Evolutionary conservation across 2,329 filamentous ascomycete genomes (phyloP).

Genomic region (Stagonosporopsis cucurbitacearum): DNA sequence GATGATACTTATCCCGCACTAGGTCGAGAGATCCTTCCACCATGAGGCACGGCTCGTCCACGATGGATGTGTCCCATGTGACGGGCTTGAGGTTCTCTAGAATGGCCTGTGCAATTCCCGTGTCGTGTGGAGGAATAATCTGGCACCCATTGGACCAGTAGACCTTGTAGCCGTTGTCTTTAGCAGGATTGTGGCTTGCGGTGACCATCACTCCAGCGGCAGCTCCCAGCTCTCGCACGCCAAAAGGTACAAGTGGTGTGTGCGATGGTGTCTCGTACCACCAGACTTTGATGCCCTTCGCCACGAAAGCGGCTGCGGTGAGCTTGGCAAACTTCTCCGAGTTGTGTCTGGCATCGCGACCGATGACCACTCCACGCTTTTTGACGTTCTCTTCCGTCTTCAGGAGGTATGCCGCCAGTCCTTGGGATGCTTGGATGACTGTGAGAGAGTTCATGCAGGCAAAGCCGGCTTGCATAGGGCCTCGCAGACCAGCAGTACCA

Average conservation of each 20-base stretch:
- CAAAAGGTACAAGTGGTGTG: constrained; percentile 69
- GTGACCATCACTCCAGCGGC: constrained; percentile 70
- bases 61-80: constrained; percentile 55
- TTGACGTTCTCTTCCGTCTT: constrained; percentile 52
- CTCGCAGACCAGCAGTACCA: constrained; percentile 67
- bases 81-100: constrained; percentile 60
- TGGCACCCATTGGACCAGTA: constrained; percentile 71
- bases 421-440: constrained; percentile 69
- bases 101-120: constrained; percentile 64
- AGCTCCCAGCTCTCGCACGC: constrained; percentile 60
- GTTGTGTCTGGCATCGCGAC: constrained; percentile 68
- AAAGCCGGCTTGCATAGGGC: constrained; percentile 71
- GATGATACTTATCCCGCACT: constrained; percentile 54
- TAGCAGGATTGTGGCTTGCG: constrained; percentile 68
- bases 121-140: constrained; percentile 68
- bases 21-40: constrained; percentile 53
- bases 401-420: constrained; percentile 66
- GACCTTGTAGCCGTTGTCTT: constrained; percentile 72
- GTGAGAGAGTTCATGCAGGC: constrained; percentile 66
- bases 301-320: constrained; percentile 65
- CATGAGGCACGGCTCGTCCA: constrained; percentile 49
- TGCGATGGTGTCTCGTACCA: constrained; percentile 64
- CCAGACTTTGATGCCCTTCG: constrained; percentile 64
- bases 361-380: constrained; percentile 63
- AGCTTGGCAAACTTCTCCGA: constrained; percentile 66